These are phyloP conservation scores for Chimonanthus salicifolius DNA, from an alignment of 164 flowering plant species.

Conservation along the genomic window DNA sequence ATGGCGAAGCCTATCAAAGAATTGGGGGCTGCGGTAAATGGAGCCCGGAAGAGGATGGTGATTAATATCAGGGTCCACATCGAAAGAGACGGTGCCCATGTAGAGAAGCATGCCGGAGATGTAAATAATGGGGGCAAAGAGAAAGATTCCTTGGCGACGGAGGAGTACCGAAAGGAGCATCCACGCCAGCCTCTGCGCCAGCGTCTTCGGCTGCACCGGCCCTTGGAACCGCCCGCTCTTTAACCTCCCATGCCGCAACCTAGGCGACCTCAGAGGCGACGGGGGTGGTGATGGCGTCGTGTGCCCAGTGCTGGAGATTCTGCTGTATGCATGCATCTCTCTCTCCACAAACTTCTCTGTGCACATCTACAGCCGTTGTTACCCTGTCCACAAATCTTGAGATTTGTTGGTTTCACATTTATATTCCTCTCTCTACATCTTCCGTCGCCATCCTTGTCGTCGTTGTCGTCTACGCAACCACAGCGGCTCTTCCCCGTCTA, in stretches of 20 bases:
- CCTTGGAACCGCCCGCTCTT: constrained; percentile 26
- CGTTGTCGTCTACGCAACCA: too few relatives aligned
- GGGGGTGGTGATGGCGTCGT: constrained; percentile 67
- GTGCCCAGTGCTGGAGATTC: constrained; percentile 60
- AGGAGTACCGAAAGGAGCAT: constrained; percentile 57
- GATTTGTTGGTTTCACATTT: too few relatives aligned
- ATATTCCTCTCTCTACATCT: background rate
- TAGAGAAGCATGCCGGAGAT: constrained; percentile 76
- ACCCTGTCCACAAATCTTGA: background rate
- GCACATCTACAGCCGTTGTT: background rate
- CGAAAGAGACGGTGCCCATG: constrained; percentile 71
- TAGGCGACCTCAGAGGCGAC: constrained; percentile 31
- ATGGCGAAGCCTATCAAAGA: constrained; percentile 49
- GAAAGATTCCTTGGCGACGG: constrained; percentile 75
- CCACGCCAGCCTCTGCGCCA: constrained; percentile 48
- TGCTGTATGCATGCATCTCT: constrained; percentile 53
- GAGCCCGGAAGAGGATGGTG: constrained; percentile 53
- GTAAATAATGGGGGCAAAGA: constrained; percentile 74
- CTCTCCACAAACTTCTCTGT: background rate
- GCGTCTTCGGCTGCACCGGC: constrained; percentile 18
- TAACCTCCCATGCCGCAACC: constrained; percentile 28
- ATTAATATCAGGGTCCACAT: constrained; percentile 29
- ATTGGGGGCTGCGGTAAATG: constrained; percentile 62
- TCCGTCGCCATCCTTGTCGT: background rate
- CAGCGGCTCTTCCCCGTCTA: background rate